Evolutionary conservation across 306 rosid species (phyloP).

Genomic region (Medicago lupulina): DNA sequence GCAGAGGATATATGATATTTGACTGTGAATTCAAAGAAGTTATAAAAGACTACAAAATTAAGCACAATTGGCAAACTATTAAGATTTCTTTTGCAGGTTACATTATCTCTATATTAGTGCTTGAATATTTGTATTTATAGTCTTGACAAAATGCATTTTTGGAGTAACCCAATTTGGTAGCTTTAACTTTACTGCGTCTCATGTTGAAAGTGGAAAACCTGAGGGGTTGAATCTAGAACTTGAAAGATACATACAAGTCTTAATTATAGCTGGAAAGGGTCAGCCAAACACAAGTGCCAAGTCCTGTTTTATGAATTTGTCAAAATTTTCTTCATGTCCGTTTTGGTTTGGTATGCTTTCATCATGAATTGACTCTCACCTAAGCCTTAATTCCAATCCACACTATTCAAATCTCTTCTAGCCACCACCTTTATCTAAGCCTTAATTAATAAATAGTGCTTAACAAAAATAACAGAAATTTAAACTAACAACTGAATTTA

Average conservation of each 20-base stretch:
- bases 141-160: neutral
- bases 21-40: too few relatives aligned
- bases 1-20: too few relatives aligned
- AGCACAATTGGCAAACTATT: too few relatives aligned
- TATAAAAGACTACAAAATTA: too few relatives aligned
- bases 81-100: too few relatives aligned
- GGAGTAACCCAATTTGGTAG: neutral
- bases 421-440: neutral
- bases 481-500: too few relatives aligned
- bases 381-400: too few relatives aligned
- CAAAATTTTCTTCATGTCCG: neutral
- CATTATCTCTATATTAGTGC: too few relatives aligned
- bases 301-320: neutral
- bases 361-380: neutral
- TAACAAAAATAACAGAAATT: neutral
- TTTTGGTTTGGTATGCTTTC: neutral
- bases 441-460: too few relatives aligned
- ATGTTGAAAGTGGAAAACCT: too few relatives aligned
- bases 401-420: neutral
- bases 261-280: too few relatives aligned
- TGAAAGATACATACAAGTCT: neutral
- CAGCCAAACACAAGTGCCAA: neutral
- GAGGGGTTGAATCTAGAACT: neutral
- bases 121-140: too few relatives aligned
- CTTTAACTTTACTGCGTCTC: neutral